Evolutionary conservation across 352 stramenopile species (phyloP).

Genomic region (Paralagenidium karlingii): DNA sequence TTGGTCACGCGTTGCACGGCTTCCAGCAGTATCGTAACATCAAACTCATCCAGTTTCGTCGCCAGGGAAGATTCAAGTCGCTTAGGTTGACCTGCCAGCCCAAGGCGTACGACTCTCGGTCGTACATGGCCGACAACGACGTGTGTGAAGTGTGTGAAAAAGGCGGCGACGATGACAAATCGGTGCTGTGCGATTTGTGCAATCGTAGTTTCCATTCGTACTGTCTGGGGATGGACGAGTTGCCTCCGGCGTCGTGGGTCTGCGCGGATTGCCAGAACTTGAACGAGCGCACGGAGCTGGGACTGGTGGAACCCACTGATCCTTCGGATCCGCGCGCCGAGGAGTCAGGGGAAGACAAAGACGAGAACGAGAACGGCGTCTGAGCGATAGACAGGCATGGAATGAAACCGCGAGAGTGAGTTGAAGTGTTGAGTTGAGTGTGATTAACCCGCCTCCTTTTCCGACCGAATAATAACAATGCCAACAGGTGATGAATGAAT

Average conservation of each 20-base stretch:
- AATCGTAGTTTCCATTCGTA: conserved; percentile 77
- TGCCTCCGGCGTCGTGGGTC: conserved; percentile 68
- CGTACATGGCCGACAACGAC: conserved; percentile 64
- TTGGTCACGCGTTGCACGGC: conserved; percentile 62
- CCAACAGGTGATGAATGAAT: too few relatives aligned
- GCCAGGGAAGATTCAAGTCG: conserved; percentile 38
- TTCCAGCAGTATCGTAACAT: conserved; percentile 80
- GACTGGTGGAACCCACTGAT: too few relatives aligned
- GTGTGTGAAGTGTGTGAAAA: conserved; percentile 44
- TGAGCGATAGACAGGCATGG: too few relatives aligned
- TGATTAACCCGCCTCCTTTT: too few relatives aligned
- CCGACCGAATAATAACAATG: too few relatives aligned
- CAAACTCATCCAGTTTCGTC: conserved; percentile 59
- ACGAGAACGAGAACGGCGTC: too few relatives aligned
- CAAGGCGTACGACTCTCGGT: conserved; percentile 53
- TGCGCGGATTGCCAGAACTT: conserved; percentile 60
- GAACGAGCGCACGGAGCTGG: conserved; percentile 45
- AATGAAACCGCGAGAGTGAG: too few relatives aligned
- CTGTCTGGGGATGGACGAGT: conserved; percentile 65
- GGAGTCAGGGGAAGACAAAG: too few relatives aligned
- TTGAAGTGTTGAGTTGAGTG: too few relatives aligned
- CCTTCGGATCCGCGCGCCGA: too few relatives aligned
- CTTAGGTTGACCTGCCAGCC: neutral
- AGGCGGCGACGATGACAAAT: conserved; percentile 47
- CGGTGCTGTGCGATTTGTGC: conserved; percentile 73